Evolutionary conservation across 371 early-diverging fungal species (phyloP).

Genomic region (Mortierella sp.): DNA sequence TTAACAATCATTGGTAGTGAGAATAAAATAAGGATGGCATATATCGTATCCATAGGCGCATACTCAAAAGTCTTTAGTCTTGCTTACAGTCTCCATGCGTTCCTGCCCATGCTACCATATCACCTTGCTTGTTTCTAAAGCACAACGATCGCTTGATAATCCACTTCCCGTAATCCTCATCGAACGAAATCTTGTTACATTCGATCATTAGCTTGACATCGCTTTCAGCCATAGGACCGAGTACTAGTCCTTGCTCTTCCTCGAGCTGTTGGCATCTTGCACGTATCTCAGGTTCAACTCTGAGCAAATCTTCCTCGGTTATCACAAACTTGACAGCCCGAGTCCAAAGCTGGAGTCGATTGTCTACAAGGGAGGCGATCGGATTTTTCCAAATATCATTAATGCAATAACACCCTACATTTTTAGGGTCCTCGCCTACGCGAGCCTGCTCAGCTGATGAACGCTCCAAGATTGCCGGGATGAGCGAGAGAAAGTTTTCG

Average conservation of each 20-base stretch:
- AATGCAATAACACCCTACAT: constrained; percentile 21
- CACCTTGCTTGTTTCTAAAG: constrained; percentile 31
- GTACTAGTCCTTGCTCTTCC: constrained; percentile 15
- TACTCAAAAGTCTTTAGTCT: too few species aligned
- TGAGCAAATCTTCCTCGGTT: constrained; percentile 28
- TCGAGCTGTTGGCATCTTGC: constrained; percentile 22
- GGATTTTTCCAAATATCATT: constrained; percentile 34
- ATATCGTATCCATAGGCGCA: too few species aligned
- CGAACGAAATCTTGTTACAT: constrained; percentile 23
- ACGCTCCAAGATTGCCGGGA: constrained; percentile 8
- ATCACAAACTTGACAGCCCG: constrained; percentile 44
- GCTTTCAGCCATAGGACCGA: constrained; percentile 32
- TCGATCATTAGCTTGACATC: constrained; percentile 38
- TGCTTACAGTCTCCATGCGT: constrained; percentile 49
- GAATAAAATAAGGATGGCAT: too few species aligned
- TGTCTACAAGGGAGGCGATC: constrained; percentile 8
- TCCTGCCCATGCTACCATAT: constrained; percentile 53
- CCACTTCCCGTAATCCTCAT: constrained; percentile 18
- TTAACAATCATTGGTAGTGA: too few species aligned
- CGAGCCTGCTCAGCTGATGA: not conserved
- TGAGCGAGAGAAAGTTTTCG: constrained; percentile 16
- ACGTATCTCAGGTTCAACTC: constrained; percentile 10
- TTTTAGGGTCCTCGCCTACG: not conserved
- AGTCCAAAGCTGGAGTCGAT: not conserved
- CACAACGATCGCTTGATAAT: constrained; percentile 32